These are phyloP conservation scores for Myxozyma lipomycoides DNA, from an alignment of 805 yeast species.

Conservation along the genomic window DNA sequence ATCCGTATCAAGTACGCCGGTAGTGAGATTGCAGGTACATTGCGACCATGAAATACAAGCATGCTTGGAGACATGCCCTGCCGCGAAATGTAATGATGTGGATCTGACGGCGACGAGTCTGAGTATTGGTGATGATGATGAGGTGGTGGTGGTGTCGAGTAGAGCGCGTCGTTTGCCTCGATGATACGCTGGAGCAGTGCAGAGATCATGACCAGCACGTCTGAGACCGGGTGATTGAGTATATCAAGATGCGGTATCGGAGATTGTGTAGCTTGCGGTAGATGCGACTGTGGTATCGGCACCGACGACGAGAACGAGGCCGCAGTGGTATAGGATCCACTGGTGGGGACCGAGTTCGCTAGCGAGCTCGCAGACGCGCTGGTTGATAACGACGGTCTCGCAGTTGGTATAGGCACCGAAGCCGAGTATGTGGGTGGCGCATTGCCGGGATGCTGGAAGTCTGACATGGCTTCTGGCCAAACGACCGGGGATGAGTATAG, in stretches of 20 bases:
- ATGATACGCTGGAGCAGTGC: constrained; percentile 80
- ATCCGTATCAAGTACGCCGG: constrained; percentile 87
- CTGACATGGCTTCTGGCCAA: too few relatives aligned
- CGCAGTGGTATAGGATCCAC: constrained; percentile 1
- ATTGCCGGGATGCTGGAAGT: neutral
- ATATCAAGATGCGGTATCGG: constrained; percentile 55
- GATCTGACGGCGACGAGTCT: neutral
- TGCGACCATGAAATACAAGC: constrained; percentile 90
- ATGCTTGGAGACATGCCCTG: constrained; percentile 35
- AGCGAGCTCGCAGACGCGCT: neutral
- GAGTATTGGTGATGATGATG: constrained; percentile 18
- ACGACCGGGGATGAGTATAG: too few relatives aligned
- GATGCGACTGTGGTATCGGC: constrained; percentile 2
- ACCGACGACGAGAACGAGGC: constrained; percentile 6
- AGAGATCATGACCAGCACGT: constrained; percentile 77
- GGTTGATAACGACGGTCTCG: neutral
- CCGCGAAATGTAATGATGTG: constrained; percentile 14
- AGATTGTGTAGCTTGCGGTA: constrained; percentile 6
- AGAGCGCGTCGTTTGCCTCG: constrained; percentile 81
- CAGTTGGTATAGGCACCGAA: neutral
- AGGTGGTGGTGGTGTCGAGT: constrained; percentile 44
- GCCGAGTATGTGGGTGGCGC: neutral
- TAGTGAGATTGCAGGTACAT: constrained; percentile 90
- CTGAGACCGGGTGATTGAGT: constrained; percentile 76
- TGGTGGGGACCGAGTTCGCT: too few relatives aligned